Evolutionary conservation across 2,329 filamentous ascomycete genomes (phyloP).

Genomic region (Talaromyces sp.): DNA sequence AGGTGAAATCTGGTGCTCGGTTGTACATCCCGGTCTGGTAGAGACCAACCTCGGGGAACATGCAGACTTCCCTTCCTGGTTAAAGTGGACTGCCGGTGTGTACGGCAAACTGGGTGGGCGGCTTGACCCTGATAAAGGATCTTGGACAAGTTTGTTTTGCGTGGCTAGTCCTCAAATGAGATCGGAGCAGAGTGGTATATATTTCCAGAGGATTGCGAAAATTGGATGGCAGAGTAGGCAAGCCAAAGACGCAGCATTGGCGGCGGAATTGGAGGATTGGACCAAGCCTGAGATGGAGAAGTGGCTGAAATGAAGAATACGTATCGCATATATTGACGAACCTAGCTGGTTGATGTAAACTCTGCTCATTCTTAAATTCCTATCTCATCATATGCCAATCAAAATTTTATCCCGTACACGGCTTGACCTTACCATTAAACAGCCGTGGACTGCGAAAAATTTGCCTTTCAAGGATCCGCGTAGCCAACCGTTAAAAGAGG

Average conservation of each 20-base stretch:
- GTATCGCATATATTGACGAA: no score
- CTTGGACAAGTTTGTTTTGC: conserved; percentile 38
- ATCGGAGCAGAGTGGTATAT: conserved; percentile 24
- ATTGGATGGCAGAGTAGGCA: conserved; percentile 13
- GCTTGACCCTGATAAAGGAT: conserved; percentile 31
- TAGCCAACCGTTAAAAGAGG: not conserved
- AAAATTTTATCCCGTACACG: not conserved
- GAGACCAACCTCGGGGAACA: conserved; percentile 27
- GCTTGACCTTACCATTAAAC: not conserved
- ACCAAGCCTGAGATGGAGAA: conserved; percentile 14
- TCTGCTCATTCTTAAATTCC: not conserved
- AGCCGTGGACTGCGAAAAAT: not conserved
- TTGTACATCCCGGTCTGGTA: conserved; percentile 43
- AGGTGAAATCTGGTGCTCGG: conserved; percentile 40
- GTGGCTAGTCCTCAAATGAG: conserved; percentile 37
- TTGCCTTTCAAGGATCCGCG: not conserved
- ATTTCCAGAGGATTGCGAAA: conserved; percentile 15
- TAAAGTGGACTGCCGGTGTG: not conserved
- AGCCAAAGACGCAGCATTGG: conserved; percentile 9
- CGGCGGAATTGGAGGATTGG: conserved; percentile 11
- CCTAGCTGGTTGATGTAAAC: not conserved
- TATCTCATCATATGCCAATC: not conserved
- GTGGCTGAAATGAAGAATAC: not conserved
- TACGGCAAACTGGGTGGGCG: conserved; percentile 2
- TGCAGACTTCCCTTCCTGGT: not conserved